Evolutionary conservation across 768 basidiomycete genomes (phyloP).

Genomic region (Melanogaster broomeanus): DNA sequence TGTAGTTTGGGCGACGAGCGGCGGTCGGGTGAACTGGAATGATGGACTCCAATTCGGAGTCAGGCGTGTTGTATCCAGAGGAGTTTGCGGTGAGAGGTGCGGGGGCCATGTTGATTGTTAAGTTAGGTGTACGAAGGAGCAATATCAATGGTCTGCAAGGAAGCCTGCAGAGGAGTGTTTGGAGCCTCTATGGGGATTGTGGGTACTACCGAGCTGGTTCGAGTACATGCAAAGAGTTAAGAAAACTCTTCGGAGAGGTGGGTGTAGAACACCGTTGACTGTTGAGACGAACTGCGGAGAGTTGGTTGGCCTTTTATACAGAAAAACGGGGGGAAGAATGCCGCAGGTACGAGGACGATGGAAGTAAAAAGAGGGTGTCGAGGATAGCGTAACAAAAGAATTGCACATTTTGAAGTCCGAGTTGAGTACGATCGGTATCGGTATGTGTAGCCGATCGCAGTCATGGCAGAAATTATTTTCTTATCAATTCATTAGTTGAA

Average conservation of each 20-base stretch:
- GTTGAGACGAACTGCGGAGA: background rate
- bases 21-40: conserved; percentile 84
- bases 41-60: conserved; percentile 67
- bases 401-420: conserved; percentile 20
- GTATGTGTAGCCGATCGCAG: conserved; percentile 4
- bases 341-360: no score
- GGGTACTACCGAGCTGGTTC: conserved; percentile 87
- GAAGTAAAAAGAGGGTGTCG: conserved; percentile 23
- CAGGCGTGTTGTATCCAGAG: conserved; percentile 74
- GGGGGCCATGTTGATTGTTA: conserved; percentile 48
- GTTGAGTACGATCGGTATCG: conserved; percentile 2
- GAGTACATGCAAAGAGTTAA: conserved; percentile 85
- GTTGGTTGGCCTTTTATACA: conserved; percentile 25
- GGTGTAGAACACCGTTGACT: conserved; percentile 14
- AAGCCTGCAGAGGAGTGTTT: conserved; percentile 81
- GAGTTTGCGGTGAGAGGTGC: conserved; percentile 42
- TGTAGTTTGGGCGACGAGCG: conserved; percentile 69
- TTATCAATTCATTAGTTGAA: background rate
- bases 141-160: conserved; percentile 47
- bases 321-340: conserved; percentile 19
- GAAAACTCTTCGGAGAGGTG: conserved; percentile 24
- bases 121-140: conserved; percentile 29
- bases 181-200: conserved; percentile 85
- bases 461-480: background rate
- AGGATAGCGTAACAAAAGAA: background rate